Evolutionary conservation across 768 basidiomycete genomes (phyloP), one percentile per base, ranked within the genome.

Genomic region (Psilocybe subaeruginosa): DNA sequence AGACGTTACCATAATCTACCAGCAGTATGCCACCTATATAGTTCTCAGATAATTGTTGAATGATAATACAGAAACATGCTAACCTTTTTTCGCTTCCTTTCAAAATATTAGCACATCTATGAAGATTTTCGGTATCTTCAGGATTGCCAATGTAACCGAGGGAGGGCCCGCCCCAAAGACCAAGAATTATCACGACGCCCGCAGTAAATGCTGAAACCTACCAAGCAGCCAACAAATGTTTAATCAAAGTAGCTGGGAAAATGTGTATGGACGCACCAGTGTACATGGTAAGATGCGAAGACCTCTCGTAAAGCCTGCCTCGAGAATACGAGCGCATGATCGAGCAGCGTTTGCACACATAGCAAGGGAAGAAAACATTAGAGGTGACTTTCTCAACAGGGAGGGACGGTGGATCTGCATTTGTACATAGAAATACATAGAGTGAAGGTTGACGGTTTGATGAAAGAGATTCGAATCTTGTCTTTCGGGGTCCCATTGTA

Each of bases 311-410:
- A 79, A 72, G 45, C 82, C 78, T 5, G 80, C 75, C 61, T 91
- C 90, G 53, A 90, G 72, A 35, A 95, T 78, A 58, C 89, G 90
- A 29, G 81, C 83, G 61, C 85, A 89, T 0, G 88, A 87, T 7
- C 92, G 79, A 0, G 93, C 90, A 1, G 93, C 86, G 58, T 91
- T 79, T 29, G 87, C 81, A 69, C 87, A 91, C 58, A 88, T 89
- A 0, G 88, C 83, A 9, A 88, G 79, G 0, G 86, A 89, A 8
- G 86, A 82, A 56, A 83, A 80, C 1, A 80, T 76, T n/a, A 82
- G 66, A 2, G 67, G 52, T 4, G 79, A 76, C 1, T 76, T 72
- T 58, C 76, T 79, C 9, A 74, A 72, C 5, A 92, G 80, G 73
- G 90, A 91, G 0, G 89, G 87, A 7, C 90, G 83, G 70, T 92